Evolutionary conservation across 1,284 basidiomycete species (phyloP).

Genomic region (Caloboletus firmus): DNA sequence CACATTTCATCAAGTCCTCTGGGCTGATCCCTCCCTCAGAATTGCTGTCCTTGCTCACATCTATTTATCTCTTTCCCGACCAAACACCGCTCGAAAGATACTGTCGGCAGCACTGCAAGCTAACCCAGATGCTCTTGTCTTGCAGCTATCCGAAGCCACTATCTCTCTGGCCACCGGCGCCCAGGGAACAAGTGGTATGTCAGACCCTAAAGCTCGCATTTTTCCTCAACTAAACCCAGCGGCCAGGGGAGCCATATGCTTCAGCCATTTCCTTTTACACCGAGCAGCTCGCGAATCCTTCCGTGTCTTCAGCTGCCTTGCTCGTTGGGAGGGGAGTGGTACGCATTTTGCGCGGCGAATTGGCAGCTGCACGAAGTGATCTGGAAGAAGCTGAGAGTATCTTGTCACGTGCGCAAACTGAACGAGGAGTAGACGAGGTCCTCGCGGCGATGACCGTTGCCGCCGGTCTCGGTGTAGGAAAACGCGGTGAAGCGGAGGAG

Average conservation of each 20-base stretch:
- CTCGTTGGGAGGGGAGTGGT: constrained; percentile 83
- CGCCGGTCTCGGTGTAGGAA: constrained; percentile 56
- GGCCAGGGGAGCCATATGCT: constrained; percentile 49
- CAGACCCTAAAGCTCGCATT: background rate
- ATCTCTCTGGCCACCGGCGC: constrained; percentile 81
- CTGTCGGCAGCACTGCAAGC: constrained; percentile 79
- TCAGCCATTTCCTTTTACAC: constrained; percentile 85
- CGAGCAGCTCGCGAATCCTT: constrained; percentile 87
- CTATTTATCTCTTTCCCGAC: constrained; percentile 80
- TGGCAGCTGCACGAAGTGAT: constrained; percentile 82
- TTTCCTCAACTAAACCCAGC: background rate
- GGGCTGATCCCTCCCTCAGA: constrained; percentile 40
- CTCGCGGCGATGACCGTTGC: constrained; percentile 71
- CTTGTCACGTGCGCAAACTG: constrained; percentile 27
- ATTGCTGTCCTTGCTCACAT: constrained; percentile 82
- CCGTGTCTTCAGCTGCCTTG: constrained; percentile 70
- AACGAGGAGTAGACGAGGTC: constrained; percentile 49
- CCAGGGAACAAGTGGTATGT: constrained; percentile 45
- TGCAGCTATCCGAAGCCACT: constrained; percentile 88
- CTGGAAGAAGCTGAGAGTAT: constrained; percentile 71
- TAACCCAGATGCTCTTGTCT: constrained; percentile 86
- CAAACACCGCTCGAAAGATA: constrained; percentile 84
- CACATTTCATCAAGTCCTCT: constrained; percentile 2
- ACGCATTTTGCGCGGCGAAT: constrained; percentile 78
- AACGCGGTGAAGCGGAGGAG: constrained; percentile 62